Conservation (phyloP, 495 filamentous ascomycete species). For the Lophiostoma macrostomum region DNA sequence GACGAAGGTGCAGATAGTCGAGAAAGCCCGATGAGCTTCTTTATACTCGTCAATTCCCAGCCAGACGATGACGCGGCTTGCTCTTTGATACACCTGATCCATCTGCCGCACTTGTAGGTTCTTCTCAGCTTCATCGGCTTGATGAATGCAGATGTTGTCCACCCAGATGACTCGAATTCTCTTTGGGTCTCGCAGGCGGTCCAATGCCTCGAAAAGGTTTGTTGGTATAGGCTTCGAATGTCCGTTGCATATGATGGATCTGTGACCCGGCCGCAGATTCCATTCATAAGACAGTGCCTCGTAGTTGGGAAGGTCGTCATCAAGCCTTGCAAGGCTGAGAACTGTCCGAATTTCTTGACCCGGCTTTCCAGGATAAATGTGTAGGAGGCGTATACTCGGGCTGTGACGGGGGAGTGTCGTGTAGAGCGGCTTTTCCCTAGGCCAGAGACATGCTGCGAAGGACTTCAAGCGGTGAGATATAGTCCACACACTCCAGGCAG, state of each 20-base stretch:
- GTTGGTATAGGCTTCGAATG: not conserved
- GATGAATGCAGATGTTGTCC: constrained; percentile 28
- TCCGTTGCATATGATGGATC: constrained; percentile 1
- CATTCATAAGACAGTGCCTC: constrained; percentile 29
- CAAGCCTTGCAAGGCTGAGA: not conserved
- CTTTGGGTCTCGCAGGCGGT: not conserved
- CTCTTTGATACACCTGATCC: constrained; percentile 17
- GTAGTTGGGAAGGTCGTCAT: constrained; percentile 6
- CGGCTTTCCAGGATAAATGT: constrained; percentile 2
- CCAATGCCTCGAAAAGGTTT: constrained; percentile 19
- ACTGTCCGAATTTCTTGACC: not conserved
- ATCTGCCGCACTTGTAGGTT: constrained; percentile 14
- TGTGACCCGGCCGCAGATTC: not conserved
- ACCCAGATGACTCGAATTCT: constrained; percentile 17
- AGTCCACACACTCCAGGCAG: too few species aligned
- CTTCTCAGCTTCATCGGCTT: constrained; percentile 13
- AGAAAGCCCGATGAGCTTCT: constrained; percentile 7
- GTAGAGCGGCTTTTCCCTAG: constrained; percentile 6
- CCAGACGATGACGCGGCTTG: constrained; percentile 23
- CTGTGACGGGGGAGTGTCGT: constrained; percentile 1
- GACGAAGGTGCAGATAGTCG: constrained; percentile 8
- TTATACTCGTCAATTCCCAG: constrained; percentile 17
- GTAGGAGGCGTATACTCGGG: constrained; percentile 29
- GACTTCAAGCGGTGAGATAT: not conserved
- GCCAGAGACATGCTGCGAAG: not conserved